Percentiles rank a stretch among this genome's conserved stretches.
Evolutionary conservation across 2,329 filamentous ascomycete species (phyloP).

Genomic region (Stachybotrys chlorohalonatus): DNA sequence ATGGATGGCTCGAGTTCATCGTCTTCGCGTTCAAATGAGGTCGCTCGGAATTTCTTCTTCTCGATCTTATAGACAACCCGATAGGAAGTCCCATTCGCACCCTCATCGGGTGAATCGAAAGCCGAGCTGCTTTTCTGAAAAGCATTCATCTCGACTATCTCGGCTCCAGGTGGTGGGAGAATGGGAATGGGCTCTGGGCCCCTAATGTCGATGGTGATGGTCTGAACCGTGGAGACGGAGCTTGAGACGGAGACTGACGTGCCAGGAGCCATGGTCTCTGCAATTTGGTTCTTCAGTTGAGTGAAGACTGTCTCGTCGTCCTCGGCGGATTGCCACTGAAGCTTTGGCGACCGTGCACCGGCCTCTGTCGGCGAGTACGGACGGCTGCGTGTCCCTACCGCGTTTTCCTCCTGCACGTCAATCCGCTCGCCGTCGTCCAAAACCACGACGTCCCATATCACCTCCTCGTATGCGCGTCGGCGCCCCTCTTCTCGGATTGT

Average conservation of each 20-base stretch:
- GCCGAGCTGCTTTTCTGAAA: conserved; percentile 3
- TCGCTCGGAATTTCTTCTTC: conserved; percentile 38
- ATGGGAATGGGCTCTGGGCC: conserved; percentile 41
- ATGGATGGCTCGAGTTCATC: conserved; percentile 14
- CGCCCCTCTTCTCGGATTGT: conserved; percentile 40
- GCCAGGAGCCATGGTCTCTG: conserved; percentile 43
- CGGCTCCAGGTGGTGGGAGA: conserved; percentile 47
- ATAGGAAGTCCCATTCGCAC: conserved; percentile 28
- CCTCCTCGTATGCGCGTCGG: conserved; percentile 40
- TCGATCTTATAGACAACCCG: conserved; percentile 52
- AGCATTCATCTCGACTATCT: conserved; percentile 46
- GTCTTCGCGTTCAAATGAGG: conserved; percentile 25
- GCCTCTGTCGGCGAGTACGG: background rate
- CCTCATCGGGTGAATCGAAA: conserved; percentile 8
- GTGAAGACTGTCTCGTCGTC: conserved; percentile 32
- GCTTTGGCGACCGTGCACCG: background rate
- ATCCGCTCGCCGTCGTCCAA: conserved; percentile 49
- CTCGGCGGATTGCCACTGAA: conserved; percentile 1
- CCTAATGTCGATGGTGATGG: conserved; percentile 54
- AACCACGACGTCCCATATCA: conserved; percentile 60
- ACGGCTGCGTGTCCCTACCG: conserved; percentile 1
- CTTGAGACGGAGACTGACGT: conserved; percentile 53
- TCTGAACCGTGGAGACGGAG: conserved; percentile 50
- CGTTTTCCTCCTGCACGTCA: conserved; percentile 30
- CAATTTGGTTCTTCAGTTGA: conserved; percentile 43